Evolutionary conservation across 768 basidiomycete species (phyloP), one percentile per base, ranked within the genome.

Genomic region (Boletus rubescentipes): DNA sequence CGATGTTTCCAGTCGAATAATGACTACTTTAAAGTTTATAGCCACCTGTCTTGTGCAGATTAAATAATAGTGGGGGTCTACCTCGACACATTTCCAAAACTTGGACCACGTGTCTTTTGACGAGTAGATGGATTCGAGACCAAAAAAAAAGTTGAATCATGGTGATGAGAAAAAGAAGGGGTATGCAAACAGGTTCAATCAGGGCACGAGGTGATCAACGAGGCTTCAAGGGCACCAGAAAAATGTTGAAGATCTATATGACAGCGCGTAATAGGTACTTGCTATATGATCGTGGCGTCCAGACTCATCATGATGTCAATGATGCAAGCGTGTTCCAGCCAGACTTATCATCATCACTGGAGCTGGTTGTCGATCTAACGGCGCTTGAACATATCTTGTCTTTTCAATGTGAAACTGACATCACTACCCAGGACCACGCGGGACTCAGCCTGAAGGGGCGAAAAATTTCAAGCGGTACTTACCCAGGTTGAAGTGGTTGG

Each of bases 121-220:
- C 9, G 32, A 34, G 48, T 1, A 31, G 23, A 39, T 14, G 30
- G 21, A 21, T 45, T 46, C 18, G 45, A 20, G 29, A 21, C 37
- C 18, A 20, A 36, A 40, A n/a, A 29, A 48, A 34, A 14, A 34
- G 45, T 21, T 30, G 15, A n/a, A 18, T 21, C 21, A 35, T 46
- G n/a, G n/a, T 26, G 42, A 46, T 36, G 59, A 40, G 16, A 34
- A 16, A n/a, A 35, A 34, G 38, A 29, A 29, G 21, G 39, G 48
- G 44, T 35, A n/a, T 32, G 49, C 11, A 9, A 36, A 6, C 12
- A 36, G 10, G 11, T 26, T 32, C 15, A 26, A 38, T 30, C 29
- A 12, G 31, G 20, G 39, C 51, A 61, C 18, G 51, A 46, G 59
- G 56, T 42, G 10, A 42, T 35, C 45, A 63, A 63, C 46, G 61